Evolutionary conservation across 2,329 filamentous ascomycete species (phyloP).

Genomic region (Claviceps paspali): DNA sequence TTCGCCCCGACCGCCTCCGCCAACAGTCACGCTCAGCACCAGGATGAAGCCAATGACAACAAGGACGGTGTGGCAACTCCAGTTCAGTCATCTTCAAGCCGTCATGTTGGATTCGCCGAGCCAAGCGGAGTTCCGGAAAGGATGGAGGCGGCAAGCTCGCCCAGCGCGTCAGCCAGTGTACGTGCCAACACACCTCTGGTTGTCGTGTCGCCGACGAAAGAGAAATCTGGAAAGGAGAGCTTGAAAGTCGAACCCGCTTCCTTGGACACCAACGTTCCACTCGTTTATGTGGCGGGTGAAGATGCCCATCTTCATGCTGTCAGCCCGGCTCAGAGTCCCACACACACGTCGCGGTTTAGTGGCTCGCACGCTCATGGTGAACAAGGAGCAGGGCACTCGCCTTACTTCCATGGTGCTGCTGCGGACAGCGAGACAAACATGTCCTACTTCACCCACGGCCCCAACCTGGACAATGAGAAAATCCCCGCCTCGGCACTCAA

Average conservation of each 20-base stretch:
- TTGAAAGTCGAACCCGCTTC: neutral
- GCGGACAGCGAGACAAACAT: conserved; percentile 11
- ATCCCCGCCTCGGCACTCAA: conserved; percentile 21
- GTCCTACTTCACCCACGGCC: conserved; percentile 13
- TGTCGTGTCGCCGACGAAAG: neutral
- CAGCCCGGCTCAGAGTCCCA: conserved; percentile 2
- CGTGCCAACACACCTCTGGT: neutral
- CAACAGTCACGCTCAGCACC: neutral
- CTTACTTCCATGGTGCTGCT: conserved; percentile 2
- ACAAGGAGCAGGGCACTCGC: neutral
- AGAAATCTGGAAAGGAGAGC: neutral
- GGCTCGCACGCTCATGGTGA: conserved; percentile 1
- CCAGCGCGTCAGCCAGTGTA: neutral
- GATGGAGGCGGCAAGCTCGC: no score
- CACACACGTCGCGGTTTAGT: conserved; percentile 1
- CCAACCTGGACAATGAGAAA: conserved; percentile 27
- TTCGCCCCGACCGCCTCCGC: conserved; percentile 12
- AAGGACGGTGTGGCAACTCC: conserved; percentile 1
- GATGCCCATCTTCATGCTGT: conserved; percentile 1
- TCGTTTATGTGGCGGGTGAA: conserved; percentile 4
- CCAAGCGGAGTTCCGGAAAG: conserved; percentile 6
- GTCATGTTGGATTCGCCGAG: conserved; percentile 41
- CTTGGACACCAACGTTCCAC: conserved; percentile 5
- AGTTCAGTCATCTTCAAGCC: conserved; percentile 5
- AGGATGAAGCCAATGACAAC: neutral